Evolutionary conservation across 2,329 filamentous ascomycete species (phyloP).

Genomic region (Xylaria sp.): DNA sequence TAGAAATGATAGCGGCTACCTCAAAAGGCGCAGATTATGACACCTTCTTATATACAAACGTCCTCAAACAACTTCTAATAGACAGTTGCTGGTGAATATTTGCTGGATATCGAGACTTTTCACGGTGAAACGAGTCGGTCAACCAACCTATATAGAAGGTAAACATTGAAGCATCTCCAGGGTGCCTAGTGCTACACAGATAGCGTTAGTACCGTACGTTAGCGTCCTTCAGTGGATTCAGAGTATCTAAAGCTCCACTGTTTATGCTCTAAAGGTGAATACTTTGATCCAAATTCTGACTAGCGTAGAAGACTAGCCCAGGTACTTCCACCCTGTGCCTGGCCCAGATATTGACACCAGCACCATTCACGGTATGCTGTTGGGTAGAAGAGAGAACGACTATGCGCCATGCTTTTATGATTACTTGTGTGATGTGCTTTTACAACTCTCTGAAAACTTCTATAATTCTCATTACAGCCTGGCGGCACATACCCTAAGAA

Average conservation of each 20-base stretch:
- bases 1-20: not conserved
- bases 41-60: not conserved
- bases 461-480: too few species aligned
- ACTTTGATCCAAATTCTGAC: not conserved
- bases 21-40: not conserved
- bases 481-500: too few species aligned
- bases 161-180: slow-evolving; percentile 17
- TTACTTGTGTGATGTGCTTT: too few species aligned
- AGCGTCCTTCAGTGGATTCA: not conserved
- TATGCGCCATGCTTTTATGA: too few species aligned
- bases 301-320: not conserved
- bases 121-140: not conserved
- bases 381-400: too few species aligned
- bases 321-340: not conserved
- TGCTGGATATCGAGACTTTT: not conserved
- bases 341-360: not conserved
- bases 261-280: not conserved
- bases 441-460: too few species aligned
- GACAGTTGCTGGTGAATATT: not conserved
- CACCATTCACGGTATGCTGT: too few species aligned
- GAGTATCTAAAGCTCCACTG: not conserved
- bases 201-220: not conserved
- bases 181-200: not conserved
- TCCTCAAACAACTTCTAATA: too few species aligned
- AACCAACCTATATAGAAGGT: not conserved